phyloP scores from a whole-genome alignment of 768 basidiomycete genomes.

The Serendipita sp. region DNA sequence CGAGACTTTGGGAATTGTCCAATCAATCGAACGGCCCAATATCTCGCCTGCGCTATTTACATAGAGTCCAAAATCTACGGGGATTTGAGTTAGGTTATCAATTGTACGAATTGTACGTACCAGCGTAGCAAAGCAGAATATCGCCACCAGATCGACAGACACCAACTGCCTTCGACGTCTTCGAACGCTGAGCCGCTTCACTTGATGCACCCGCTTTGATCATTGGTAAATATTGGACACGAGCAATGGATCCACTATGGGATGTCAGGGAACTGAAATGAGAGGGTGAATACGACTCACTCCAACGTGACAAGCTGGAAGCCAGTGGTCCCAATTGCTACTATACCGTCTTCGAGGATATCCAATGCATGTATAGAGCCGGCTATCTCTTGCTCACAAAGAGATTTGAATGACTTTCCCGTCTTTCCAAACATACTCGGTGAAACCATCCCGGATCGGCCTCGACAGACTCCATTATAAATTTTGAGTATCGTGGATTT shows the following conservation, averaged over 20 bases:
- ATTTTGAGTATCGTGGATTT: not conserved
- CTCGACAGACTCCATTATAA: not conserved
- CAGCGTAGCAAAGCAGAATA: not conserved
- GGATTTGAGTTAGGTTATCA: not conserved
- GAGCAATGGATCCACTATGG: not conserved
- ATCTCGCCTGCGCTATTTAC: not conserved
- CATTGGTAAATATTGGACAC: not conserved
- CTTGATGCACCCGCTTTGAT: slow-evolving; percentile 3
- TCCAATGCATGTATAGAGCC: not conserved
- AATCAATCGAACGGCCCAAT: not conserved
- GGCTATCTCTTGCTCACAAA: slow-evolving; percentile 2
- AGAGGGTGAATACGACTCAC: not conserved
- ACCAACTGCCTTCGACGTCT: not conserved
- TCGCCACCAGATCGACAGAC: not conserved
- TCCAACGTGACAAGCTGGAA: not conserved
- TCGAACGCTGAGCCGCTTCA: not conserved
- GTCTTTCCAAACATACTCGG: not conserved
- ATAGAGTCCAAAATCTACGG: not conserved
- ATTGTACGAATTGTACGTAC: not conserved
- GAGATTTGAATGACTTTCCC: not conserved
- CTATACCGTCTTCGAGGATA: not conserved
- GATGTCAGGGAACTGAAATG: not conserved
- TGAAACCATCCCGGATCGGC: not conserved
- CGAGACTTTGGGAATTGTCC: not conserved
- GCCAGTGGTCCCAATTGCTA: not conserved